Conservation (phyloP, 202 grass and related monocot genomes). For the Zizania palustris region DNA sequence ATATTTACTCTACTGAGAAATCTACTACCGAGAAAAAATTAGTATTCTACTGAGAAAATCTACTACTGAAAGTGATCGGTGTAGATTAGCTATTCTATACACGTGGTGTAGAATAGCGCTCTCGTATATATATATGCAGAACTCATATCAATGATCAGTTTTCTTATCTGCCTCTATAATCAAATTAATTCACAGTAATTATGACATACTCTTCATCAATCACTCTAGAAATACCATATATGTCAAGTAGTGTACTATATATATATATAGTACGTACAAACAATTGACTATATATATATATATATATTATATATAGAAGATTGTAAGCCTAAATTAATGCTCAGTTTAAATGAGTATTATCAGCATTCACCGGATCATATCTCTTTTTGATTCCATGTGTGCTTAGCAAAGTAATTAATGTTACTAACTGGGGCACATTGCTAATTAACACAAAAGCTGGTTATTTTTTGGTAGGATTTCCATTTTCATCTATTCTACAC, state of each 20-base stretch:
- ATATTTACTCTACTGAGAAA: too few relatives aligned
- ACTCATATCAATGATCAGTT: constrained; percentile 36
- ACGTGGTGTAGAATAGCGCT: too few relatives aligned
- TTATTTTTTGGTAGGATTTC: constrained; percentile 11
- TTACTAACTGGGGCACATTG: neutral
- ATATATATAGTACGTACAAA: constrained; percentile 33
- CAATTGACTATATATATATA: constrained; percentile 29
- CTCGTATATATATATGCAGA: too few relatives aligned
- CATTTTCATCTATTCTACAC: constrained; percentile 31
- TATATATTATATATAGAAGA: constrained; percentile 39
- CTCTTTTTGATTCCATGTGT: neutral
- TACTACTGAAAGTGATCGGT: too few relatives aligned
- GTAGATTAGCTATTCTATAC: too few relatives aligned
- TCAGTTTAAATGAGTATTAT: neutral
- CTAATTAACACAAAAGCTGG: neutral
- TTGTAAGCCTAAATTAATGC: constrained; percentile 23
- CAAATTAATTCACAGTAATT: constrained; percentile 32
- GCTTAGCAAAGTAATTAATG: neutral
- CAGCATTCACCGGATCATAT: neutral
- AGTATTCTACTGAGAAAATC: too few relatives aligned
- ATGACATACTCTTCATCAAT: constrained; percentile 12
- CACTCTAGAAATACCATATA: constrained; percentile 23
- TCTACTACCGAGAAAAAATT: too few relatives aligned
- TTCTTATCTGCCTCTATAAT: constrained; percentile 1
- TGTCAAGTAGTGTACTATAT: constrained; percentile 33